Base-by-base conservation (phyloP, 2,329 filamentous ascomycete genomes). In the Lasiodiplodia hormozganensis region DNA sequence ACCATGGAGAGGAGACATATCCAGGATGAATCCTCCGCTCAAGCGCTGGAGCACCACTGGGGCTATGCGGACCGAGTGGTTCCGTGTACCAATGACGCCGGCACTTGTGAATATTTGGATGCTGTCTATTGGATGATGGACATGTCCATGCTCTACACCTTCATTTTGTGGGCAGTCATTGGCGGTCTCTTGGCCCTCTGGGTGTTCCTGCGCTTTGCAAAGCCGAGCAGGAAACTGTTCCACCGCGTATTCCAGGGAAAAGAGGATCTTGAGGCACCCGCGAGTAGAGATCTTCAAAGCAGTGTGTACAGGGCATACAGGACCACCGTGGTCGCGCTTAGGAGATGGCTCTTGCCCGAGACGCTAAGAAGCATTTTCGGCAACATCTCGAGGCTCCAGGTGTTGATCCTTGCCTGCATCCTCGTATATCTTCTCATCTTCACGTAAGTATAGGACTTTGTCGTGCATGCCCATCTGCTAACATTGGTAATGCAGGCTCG, bases 351-450 rank as follows among this genome's bases (percentile, higher is more conserved):
- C 2, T 85, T 93, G 1, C 87, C 88, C 0, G 89, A 92, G 72
- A 83, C 85, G 3, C 77, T 85, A 2, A 80, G 84, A 21, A 73
- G 77, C 23, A 73, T 92, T 65, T 93, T 94, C 71, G 90, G 91
- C 34, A 84, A 87, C 69, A 88, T 89, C 1, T 92, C 89, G 0
- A 85, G 90, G 23, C 82, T 92, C 7, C 91, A 94, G 74, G 84
- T 93, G 3, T 73, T 88, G 25, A 82, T 91, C 34, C 81, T 93
- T 2, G 76, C 84, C 0, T 77, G 87, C 11, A 77, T 94, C 1
- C 76, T 83, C 0, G 85, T 74, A 2, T 94, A 94, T 74, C 81
- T 94, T 0, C 80, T 87, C 54, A 81, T 93, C 70, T 92, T 89
- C 80, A 87, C 85, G 76, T 91, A 71, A 67, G 72, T 71, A 6